Evolutionary conservation across 148 eudicot species (phyloP).

Genomic region (Amaranthus cruentus): DNA sequence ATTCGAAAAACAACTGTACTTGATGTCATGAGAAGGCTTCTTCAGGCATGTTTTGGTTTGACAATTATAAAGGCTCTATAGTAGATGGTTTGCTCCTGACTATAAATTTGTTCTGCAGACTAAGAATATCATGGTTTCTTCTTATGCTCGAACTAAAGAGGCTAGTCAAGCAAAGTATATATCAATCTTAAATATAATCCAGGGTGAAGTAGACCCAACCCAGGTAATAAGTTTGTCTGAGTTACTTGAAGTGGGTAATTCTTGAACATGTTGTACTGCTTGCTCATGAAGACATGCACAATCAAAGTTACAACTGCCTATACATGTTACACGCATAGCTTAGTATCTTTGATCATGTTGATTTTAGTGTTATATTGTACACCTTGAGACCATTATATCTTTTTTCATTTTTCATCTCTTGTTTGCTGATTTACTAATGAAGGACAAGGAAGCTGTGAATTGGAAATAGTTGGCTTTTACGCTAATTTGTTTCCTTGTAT

Average conservation of each 20-base stretch:
- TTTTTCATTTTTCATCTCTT: not conserved
- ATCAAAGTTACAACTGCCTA: not conserved
- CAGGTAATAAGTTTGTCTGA: conserved; percentile 46
- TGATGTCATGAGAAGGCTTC: conserved; percentile 99
- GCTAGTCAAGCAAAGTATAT: conserved; percentile 98
- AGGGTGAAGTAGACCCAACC: conserved; percentile 99
- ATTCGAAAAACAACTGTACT: conserved; percentile 94
- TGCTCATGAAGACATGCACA: not conserved
- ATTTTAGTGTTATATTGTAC: not conserved
- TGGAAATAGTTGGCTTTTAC: not conserved
- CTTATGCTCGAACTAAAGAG: conserved; percentile 89
- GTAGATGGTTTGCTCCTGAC: conserved; percentile 21
- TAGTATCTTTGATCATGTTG: not conserved
- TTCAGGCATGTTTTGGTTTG: conserved; percentile 57
- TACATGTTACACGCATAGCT: not conserved
- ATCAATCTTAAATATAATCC: conserved; percentile 92
- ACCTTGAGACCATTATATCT: not conserved
- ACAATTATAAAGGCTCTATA: not conserved
- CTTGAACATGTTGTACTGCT: not conserved
- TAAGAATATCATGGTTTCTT: conserved; percentile 96
- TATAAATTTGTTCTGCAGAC: conserved; percentile 52
- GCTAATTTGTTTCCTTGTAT: not conserved
- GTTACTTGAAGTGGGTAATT: not conserved
- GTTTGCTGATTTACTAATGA: not conserved
- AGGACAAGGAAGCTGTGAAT: not conserved